phyloP scores from a whole-genome alignment of 2,329 filamentous ascomycete species.

The Aspergillus calidoustus region DNA sequence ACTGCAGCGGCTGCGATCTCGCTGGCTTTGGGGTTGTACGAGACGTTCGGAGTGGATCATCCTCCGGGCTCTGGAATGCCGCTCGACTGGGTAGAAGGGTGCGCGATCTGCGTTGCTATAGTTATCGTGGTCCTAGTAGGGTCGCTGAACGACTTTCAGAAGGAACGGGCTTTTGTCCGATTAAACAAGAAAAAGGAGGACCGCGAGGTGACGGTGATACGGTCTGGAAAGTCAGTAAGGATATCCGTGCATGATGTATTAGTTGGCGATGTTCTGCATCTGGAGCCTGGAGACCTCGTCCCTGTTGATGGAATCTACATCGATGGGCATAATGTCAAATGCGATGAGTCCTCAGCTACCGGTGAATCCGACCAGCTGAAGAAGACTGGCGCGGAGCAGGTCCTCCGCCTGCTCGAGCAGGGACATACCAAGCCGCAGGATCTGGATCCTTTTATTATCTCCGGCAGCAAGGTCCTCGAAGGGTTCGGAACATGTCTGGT shows the following conservation, averaged over 20 bases:
- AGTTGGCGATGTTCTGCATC: constrained; percentile 73
- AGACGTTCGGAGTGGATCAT: constrained; percentile 35
- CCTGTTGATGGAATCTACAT: constrained; percentile 75
- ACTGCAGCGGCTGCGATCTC: constrained; percentile 71
- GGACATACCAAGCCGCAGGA: constrained; percentile 60
- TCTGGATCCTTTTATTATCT: constrained; percentile 76
- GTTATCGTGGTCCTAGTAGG: constrained; percentile 76
- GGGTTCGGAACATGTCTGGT: constrained; percentile 78
- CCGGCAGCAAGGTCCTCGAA: constrained; percentile 76
- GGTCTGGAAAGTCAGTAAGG: constrained; percentile 71
- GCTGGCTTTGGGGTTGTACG: constrained; percentile 71
- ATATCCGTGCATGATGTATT: constrained; percentile 73
- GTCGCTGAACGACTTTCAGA: constrained; percentile 79
- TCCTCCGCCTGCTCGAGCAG: constrained; percentile 66
- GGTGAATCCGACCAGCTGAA: constrained; percentile 75
- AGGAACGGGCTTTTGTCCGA: constrained; percentile 79
- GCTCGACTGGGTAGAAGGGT: constrained; percentile 79
- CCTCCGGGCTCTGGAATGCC: constrained; percentile 26
- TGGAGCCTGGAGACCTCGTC: constrained; percentile 75
- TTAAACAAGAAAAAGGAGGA: constrained; percentile 81
- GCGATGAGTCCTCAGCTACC: constrained; percentile 75
- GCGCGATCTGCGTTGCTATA: constrained; percentile 78
- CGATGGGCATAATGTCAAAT: constrained; percentile 68
- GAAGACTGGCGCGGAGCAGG: constrained; percentile 68
- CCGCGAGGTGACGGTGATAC: constrained; percentile 72